phyloP scores from a whole-genome alignment of 257 asterid species.

The Capsicum rhomboideum region DNA sequence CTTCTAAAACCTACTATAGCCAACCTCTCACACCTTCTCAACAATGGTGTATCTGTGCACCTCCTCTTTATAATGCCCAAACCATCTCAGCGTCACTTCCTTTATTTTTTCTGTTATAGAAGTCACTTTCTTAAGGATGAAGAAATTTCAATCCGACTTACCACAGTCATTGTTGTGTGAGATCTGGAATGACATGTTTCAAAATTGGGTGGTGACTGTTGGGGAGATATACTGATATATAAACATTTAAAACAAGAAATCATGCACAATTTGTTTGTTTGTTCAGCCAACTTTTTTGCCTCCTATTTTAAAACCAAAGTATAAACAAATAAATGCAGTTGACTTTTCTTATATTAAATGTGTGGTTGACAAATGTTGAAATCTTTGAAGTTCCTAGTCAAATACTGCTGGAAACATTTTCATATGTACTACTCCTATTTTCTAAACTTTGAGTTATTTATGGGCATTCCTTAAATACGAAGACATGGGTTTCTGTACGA shows the following conservation, averaged over 20 bases:
- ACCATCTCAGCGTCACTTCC: neutral
- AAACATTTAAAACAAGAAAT: neutral
- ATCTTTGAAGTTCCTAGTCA: neutral
- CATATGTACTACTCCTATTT: neutral
- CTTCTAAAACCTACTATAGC: neutral
- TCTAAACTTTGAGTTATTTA: neutral
- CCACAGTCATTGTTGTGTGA: neutral
- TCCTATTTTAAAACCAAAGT: neutral
- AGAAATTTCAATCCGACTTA: neutral
- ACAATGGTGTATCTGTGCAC: accelerated
- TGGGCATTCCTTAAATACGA: neutral
- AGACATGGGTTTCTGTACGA: neutral
- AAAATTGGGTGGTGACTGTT: neutral
- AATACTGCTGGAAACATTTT: neutral
- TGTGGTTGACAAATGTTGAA: neutral
- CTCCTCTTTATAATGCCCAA: neutral
- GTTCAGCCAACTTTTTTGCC: neutral
- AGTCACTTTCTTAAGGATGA: neutral
- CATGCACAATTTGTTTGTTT: neutral
- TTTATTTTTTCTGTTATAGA: accelerated
- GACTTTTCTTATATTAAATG: neutral
- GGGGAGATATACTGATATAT: neutral
- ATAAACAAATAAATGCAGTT: neutral
- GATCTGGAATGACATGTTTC: neutral
- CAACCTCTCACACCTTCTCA: neutral